Percentiles rank a stretch among this genome's conserved stretches.
phyloP scores from a whole-genome alignment of 768 basidiomycete species.

The Podaxis rugospora region DNA sequence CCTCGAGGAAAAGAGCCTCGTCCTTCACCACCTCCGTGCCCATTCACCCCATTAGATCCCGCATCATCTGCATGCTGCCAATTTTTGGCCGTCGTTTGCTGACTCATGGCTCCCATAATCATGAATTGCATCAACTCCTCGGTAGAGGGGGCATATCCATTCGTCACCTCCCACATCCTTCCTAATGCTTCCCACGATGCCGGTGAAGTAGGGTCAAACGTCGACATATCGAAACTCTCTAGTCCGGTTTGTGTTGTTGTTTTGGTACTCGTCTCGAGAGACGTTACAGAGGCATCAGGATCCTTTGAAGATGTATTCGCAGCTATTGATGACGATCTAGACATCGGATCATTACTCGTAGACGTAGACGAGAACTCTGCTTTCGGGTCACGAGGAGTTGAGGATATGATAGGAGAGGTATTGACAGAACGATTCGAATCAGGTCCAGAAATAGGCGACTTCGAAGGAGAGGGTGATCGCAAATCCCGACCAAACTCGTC shows the following conservation, averaged over 20 bases:
- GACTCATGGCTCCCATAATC: conserved; percentile 26
- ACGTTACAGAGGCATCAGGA: conserved; percentile 33
- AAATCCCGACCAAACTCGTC: conserved; percentile 89
- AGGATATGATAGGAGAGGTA: conserved; percentile 28
- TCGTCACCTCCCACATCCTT: conserved; percentile 68
- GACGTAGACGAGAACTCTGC: conserved; percentile 36
- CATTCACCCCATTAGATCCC: conserved; percentile 5
- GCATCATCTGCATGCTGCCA: conserved; percentile 13
- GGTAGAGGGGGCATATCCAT: conserved; percentile 65
- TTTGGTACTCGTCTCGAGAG: conserved; percentile 24
- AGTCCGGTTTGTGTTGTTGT: conserved; percentile 40
- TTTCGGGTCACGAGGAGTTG: conserved; percentile 14
- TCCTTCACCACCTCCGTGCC: conserved; percentile 16
- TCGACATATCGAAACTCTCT: conserved; percentile 63
- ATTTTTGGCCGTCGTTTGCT: conserved; percentile 8
- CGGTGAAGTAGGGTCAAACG: conserved; percentile 72
- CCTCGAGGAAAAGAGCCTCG: conserved; percentile 17
- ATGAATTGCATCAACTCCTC: conserved; percentile 77
- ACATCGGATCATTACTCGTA: conserved; percentile 42
- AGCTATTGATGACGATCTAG: conserved; percentile 47
- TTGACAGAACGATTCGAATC: conserved; percentile 14
- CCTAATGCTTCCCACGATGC: conserved; percentile 79
- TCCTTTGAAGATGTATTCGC: conserved; percentile 53
- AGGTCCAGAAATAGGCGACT: conserved; percentile 14
- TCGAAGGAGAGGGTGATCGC: conserved; percentile 46